A percentile compares a stretch with the other conserved stretches of the same genome.
Evolutionary conservation across 768 basidiomycete species (phyloP).

Genomic region (Rhodocollybia butyracea): DNA sequence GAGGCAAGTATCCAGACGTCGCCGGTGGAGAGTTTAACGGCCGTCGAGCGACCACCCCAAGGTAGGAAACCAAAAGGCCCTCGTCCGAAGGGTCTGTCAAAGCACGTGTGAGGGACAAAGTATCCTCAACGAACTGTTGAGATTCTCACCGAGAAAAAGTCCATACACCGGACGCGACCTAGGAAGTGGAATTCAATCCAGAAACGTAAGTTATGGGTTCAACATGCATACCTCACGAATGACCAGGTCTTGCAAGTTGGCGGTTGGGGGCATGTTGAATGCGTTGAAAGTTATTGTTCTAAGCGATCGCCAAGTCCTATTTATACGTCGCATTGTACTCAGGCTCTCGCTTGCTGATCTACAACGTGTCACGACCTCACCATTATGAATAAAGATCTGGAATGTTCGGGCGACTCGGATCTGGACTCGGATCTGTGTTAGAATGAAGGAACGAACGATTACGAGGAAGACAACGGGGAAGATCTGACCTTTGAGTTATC

Average conservation of each 20-base stretch:
- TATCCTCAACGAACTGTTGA: slow-evolving; percentile 7
- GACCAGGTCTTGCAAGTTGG: slow-evolving; percentile 27
- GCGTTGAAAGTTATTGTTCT: too few species aligned
- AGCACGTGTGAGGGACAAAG: slow-evolving; percentile 1
- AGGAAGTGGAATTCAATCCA: background rate
- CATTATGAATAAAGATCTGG: too few species aligned
- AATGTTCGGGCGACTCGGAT: too few species aligned
- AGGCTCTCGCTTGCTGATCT: too few species aligned
- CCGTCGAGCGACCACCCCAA: slow-evolving; percentile 82
- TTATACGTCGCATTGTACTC: too few species aligned
- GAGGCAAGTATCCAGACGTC: slow-evolving; percentile 85
- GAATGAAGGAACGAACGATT: too few species aligned
- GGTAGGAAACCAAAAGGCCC: slow-evolving; percentile 54
- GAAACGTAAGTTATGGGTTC: background rate
- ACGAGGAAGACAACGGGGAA: too few species aligned
- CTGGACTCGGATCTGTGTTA: too few species aligned
- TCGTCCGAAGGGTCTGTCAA: slow-evolving; percentile 60
- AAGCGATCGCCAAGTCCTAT: too few species aligned
- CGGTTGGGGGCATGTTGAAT: too few species aligned
- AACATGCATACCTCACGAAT: slow-evolving; percentile 37
- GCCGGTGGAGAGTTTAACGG: slow-evolving; percentile 62
- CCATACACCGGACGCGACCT: slow-evolving; percentile 56
- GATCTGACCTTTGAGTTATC: too few species aligned
- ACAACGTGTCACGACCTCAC: too few species aligned
- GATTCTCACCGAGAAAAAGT: slow-evolving; percentile 56